Conservation (phyloP, 1,284 basidiomycete species). For the Macrocybe sp. region DNA sequence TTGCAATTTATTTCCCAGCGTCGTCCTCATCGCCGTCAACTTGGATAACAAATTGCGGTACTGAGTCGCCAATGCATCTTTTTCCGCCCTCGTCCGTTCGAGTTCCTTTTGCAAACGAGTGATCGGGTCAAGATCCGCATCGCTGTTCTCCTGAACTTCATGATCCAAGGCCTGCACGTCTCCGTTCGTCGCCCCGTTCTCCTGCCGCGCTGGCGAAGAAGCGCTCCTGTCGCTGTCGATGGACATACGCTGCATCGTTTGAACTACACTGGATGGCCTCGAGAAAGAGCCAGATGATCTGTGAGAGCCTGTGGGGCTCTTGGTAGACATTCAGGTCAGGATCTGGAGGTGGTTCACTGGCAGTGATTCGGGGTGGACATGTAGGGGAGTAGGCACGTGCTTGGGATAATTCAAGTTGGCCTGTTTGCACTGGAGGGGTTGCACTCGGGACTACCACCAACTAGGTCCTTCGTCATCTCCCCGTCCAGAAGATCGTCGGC, state of each 20-base stretch:
- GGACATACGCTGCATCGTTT: constrained; percentile 23
- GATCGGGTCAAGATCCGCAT: constrained; percentile 37
- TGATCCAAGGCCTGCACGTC: too few species aligned
- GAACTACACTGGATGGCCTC: constrained; percentile 1
- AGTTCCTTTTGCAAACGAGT: constrained; percentile 54
- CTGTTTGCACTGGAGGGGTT: too few species aligned
- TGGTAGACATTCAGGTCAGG: constrained; percentile 12
- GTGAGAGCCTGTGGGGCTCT: constrained; percentile 9
- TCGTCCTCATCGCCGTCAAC: constrained; percentile 89
- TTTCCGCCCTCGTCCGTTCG: constrained; percentile 68
- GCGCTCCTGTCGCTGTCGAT: constrained; percentile 32
- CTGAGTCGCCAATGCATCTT: constrained; percentile 79
- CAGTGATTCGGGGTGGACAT: too few species aligned
- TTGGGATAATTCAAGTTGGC: too few species aligned
- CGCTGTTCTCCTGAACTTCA: constrained; percentile 19
- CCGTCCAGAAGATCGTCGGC: too few species aligned
- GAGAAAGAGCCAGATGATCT: constrained; percentile 12
- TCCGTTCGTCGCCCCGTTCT: constrained; percentile 24
- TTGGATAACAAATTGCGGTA: constrained; percentile 86
- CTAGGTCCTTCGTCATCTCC: too few species aligned
- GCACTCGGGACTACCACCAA: too few species aligned
- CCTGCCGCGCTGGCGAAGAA: constrained; percentile 20
- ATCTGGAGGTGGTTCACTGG: too few species aligned
- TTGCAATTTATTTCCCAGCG: constrained; percentile 90
- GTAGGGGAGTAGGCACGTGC: too few species aligned